These are phyloP conservation scores for Neofusicoccum sp. DNA, from an alignment of 2,329 filamentous ascomycete genomes.

Conservation along the genomic window DNA sequence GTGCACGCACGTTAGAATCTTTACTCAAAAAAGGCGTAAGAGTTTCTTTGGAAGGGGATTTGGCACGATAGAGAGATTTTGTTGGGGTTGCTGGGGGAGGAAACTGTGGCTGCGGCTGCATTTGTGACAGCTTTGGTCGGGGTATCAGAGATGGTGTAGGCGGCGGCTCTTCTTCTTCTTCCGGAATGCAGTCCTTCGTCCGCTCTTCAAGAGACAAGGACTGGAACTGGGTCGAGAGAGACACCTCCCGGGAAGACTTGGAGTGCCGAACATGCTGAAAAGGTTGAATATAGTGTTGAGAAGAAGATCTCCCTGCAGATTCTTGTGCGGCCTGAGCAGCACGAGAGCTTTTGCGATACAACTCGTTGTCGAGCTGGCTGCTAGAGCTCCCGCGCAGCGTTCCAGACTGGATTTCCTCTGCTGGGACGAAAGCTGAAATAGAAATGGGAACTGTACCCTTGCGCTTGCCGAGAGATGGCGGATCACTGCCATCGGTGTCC, in stretches of 20 bases:
- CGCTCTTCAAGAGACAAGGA: slow-evolving; percentile 8
- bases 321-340: not conserved
- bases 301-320: not conserved
- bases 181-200: slow-evolving; percentile 9
- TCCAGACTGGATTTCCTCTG: not conserved
- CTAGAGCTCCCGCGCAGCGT: not conserved
- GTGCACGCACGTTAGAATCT: slow-evolving; percentile 66
- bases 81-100: not conserved
- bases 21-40: slow-evolving; percentile 63
- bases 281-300: slow-evolving; percentile 1
- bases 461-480: slow-evolving; percentile 35
- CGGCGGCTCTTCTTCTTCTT: slow-evolving; percentile 16
- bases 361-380: not conserved
- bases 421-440: slow-evolving; percentile 36
- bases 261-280: not conserved
- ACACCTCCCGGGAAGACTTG: slow-evolving; percentile 16
- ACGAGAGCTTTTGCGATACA: not conserved
- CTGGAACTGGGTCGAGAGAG: slow-evolving; percentile 3
- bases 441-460: slow-evolving; percentile 49
- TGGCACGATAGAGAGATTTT: not conserved
- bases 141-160: slow-evolving; percentile 20
- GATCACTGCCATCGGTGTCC: slow-evolving; percentile 47
- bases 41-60: slow-evolving; percentile 18
- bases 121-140: slow-evolving; percentile 18
- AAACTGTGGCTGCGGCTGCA: slow-evolving; percentile 23